A percentile compares a stretch with the other conserved stretches of the same genome.
Evolutionary conservation across 2,329 filamentous ascomycete species (phyloP).

Genomic region (Pseudocercospora musae): DNA sequence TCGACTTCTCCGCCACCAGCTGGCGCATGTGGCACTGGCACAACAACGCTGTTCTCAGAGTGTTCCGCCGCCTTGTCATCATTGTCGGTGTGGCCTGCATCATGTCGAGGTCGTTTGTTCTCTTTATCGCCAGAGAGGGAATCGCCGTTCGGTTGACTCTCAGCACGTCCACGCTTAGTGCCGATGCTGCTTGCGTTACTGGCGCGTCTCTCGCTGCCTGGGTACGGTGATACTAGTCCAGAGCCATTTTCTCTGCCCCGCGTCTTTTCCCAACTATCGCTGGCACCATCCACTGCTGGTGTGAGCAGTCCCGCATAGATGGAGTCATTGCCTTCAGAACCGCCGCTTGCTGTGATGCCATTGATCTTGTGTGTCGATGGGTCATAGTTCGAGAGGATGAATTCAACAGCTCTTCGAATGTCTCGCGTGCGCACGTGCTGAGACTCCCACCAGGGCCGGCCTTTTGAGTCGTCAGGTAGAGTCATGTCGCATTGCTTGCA

Average conservation of each 20-base stretch:
- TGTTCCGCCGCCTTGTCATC: constrained; percentile 8
- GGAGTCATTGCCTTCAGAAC: constrained; percentile 38
- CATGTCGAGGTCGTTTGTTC: constrained; percentile 21
- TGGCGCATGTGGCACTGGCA: constrained; percentile 9
- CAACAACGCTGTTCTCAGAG: constrained; percentile 5
- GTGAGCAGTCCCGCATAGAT: constrained; percentile 47
- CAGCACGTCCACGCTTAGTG: constrained; percentile 31
- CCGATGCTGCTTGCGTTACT: constrained; percentile 32
- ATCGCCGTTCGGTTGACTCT: constrained; percentile 24
- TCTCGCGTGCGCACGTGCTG: constrained; percentile 68
- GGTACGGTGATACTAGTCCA: constrained; percentile 23
- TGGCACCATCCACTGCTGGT: constrained; percentile 32
- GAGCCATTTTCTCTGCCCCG: constrained; percentile 26
- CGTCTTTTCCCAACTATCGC: constrained; percentile 34
- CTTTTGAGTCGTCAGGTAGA: constrained; percentile 71
- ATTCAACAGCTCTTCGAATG: constrained; percentile 69
- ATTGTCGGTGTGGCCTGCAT: constrained; percentile 1
- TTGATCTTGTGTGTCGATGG: constrained; percentile 36
- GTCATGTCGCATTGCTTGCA: constrained; percentile 68
- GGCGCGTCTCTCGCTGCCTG: constrained; percentile 32
- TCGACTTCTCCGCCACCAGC: constrained; percentile 14
- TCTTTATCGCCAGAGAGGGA: constrained; percentile 14
- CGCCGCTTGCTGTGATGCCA: constrained; percentile 26
- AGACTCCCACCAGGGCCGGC: constrained; percentile 82
- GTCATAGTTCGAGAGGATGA: constrained; percentile 62